Conservation (phyloP, 305 asterid species). For the Euphrasia arctica region DNA sequence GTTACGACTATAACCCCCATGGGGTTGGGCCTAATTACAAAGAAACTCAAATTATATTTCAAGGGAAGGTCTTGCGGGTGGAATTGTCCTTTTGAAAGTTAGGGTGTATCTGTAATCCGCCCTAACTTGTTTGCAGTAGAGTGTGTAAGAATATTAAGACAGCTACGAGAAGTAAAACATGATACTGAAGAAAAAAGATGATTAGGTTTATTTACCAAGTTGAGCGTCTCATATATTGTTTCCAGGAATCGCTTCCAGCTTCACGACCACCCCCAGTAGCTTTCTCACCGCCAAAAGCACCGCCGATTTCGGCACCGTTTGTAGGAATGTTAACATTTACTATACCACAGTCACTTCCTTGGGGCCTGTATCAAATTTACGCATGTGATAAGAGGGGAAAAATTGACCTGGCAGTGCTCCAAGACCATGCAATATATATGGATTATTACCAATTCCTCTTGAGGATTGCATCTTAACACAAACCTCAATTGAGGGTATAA, state of each 20-base stretch:
- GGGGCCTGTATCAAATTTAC: conserved; percentile 48
- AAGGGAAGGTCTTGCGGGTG: background rate
- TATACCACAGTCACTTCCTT: conserved; percentile 96
- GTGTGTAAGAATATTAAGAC: background rate
- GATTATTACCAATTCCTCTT: background rate
- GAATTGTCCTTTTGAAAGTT: too few relatives aligned
- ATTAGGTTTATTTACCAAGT: conserved; percentile 71
- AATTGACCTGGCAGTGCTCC: background rate
- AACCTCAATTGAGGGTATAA: background rate
- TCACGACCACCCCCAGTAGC: conserved; percentile 99
- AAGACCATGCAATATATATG: background rate
- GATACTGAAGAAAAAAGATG: background rate
- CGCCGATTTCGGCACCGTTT: conserved; percentile 97
- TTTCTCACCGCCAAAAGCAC: conserved; percentile 99
- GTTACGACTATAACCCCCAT: background rate
- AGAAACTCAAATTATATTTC: background rate
- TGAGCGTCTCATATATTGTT: conserved; percentile 97
- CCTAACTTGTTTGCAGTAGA: background rate
- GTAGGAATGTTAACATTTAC: conserved; percentile 97
- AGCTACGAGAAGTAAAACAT: background rate
- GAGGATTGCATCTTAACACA: background rate
- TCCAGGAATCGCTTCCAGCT: conserved; percentile 99
- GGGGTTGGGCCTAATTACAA: background rate
- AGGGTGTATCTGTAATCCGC: too few relatives aligned
- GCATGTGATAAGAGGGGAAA: conserved; percentile 13